Conservation (phyloP, 768 basidiomycete species). For the Lactarius trivialis region DNA sequence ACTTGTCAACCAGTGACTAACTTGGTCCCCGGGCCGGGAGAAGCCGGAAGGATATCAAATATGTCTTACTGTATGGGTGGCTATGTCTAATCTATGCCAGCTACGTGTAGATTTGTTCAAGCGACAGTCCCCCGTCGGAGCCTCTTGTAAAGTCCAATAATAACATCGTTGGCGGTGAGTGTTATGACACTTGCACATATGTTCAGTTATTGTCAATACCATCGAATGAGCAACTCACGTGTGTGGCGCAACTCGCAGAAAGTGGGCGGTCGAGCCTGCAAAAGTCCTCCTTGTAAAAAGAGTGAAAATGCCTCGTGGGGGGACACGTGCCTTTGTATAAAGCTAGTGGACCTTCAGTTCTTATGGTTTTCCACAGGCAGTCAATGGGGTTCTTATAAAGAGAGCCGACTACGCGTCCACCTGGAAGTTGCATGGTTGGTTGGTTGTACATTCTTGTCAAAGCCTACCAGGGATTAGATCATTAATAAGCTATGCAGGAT, state of each 20-base stretch:
- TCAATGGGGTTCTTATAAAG: constrained; percentile 91
- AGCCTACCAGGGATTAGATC: constrained; percentile 39
- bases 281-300: background rate
- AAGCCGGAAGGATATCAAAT: background rate
- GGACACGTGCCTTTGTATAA: constrained; percentile 80
- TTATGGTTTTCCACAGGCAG: constrained; percentile 94
- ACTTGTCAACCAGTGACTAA: background rate
- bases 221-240: constrained; percentile 47
- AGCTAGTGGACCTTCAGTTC: constrained; percentile 82
- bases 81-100: background rate
- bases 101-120: constrained; percentile 7
- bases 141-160: constrained; percentile 59
- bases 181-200: constrained; percentile 65
- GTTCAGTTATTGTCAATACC: background rate
- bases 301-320: background rate
- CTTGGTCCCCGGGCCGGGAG: background rate
- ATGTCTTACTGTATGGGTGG: background rate
- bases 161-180: constrained; percentile 80
- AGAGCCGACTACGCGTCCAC: constrained; percentile 66
- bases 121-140: constrained; percentile 20
- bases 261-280: constrained; percentile 86
- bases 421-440: constrained; percentile 63
- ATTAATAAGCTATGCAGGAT: background rate
- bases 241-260: constrained; percentile 87
- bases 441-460: constrained; percentile 97